These are phyloP conservation scores for Penicillium thymicola DNA, from an alignment of 2,329 filamentous ascomycete species.

Conservation along the genomic window DNA sequence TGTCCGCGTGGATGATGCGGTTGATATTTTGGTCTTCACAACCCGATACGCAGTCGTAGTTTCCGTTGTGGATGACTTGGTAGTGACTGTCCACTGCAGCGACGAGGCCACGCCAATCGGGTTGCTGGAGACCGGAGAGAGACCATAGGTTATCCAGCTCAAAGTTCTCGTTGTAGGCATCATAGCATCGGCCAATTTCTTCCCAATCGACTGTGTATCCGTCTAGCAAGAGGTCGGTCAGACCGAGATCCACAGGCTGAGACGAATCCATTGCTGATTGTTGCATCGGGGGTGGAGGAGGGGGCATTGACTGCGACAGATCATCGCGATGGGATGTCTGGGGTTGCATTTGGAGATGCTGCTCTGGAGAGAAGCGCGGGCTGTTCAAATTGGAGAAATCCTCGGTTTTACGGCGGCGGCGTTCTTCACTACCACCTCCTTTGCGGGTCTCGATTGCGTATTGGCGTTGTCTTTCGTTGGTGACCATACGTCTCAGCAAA, in stretches of 20 bases:
- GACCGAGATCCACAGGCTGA: slow-evolving; percentile 29
- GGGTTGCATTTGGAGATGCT: slow-evolving; percentile 31
- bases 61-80: slow-evolving; percentile 38
- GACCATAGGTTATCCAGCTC: slow-evolving; percentile 43
- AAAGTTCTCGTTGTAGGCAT: slow-evolving; percentile 39
- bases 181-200: slow-evolving; percentile 35
- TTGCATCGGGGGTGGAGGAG: slow-evolving; percentile 22
- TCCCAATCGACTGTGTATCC: slow-evolving; percentile 42
- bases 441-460: slow-evolving; percentile 58
- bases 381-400: slow-evolving; percentile 31
- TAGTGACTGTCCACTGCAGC: slow-evolving; percentile 46
- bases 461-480: slow-evolving; percentile 57
- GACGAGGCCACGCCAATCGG: slow-evolving; percentile 44
- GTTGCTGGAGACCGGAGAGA: slow-evolving; percentile 41
- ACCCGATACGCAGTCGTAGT: slow-evolving; percentile 27
- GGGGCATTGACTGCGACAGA: slow-evolving; percentile 19
- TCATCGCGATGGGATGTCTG: slow-evolving; percentile 27
- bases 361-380: slow-evolving; percentile 27
- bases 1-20: slow-evolving; percentile 37
- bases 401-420: slow-evolving; percentile 36
- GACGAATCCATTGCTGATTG: slow-evolving; percentile 26
- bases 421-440: slow-evolving; percentile 41
- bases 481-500: slow-evolving; percentile 56
- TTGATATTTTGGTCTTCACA: slow-evolving; percentile 38
- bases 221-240: slow-evolving; percentile 37